Percentiles rank a stretch among this genome's conserved stretches.
phyloP scores from a whole-genome alignment of 495 filamentous ascomycete genomes.

The Aspergillus biplanus region DNA sequence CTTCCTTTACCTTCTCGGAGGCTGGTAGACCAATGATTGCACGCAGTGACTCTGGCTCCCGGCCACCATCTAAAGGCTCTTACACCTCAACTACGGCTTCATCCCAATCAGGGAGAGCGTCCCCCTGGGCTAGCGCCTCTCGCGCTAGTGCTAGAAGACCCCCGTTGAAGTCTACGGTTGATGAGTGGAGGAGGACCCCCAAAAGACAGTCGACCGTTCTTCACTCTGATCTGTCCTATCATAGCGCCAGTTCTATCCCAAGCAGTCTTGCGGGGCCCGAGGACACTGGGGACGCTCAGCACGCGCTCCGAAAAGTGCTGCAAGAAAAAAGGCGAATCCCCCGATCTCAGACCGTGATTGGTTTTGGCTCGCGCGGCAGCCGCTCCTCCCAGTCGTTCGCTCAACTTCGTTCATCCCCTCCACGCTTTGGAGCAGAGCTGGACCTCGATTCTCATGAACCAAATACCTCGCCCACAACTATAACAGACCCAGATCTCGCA shows the following conservation, averaged over 20 bases:
- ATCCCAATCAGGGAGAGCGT: conserved; percentile 46
- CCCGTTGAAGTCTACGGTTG: conserved; percentile 33
- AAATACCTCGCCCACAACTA: conserved; percentile 66
- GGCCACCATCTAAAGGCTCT: conserved; percentile 54
- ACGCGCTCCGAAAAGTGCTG: conserved; percentile 74
- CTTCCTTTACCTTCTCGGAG: conserved; percentile 65
- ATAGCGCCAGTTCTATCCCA: conserved; percentile 48
- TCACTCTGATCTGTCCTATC: conserved; percentile 41
- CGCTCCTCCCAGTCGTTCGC: conserved; percentile 40
- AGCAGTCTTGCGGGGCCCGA: conserved; percentile 58
- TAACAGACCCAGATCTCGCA: conserved; percentile 66
- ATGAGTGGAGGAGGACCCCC: conserved; percentile 42
- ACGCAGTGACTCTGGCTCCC: conserved; percentile 59
- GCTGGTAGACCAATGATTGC: conserved; percentile 49
- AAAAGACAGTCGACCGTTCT: conserved; percentile 41
- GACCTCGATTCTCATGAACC: conserved; percentile 42
- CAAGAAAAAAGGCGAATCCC: conserved; percentile 62
- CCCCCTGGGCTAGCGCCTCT: conserved; percentile 45
- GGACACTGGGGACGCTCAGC: conserved; percentile 56
- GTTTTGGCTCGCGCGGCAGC: conserved; percentile 34
- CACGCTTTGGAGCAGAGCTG: conserved; percentile 44
- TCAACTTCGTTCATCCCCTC: conserved; percentile 49
- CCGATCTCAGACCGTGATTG: conserved; percentile 36
- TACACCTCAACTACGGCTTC: conserved; percentile 51
- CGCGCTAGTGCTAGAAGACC: conserved; percentile 34